phyloP scores from a whole-genome alignment of 495 filamentous ascomycete genomes.

The Aspergillus cavernicola region DNA sequence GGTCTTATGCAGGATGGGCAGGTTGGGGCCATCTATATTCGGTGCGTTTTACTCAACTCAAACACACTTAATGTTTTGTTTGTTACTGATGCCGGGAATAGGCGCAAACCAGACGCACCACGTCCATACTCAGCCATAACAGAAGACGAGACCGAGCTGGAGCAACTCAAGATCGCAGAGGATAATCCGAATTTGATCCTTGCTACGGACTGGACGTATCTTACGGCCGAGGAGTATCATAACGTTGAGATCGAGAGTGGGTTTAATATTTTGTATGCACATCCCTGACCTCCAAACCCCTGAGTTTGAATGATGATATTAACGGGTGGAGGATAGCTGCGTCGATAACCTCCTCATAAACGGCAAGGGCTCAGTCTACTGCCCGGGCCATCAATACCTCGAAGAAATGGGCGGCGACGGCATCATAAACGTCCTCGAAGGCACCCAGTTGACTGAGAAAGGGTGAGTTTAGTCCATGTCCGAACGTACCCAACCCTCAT shows the following conservation, averaged over 20 bases:
- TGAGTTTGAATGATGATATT: no score
- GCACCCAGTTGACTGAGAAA: constrained; percentile 44
- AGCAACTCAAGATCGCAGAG: constrained; percentile 39
- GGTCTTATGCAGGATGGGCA: constrained; percentile 50
- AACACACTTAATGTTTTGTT: not conserved
- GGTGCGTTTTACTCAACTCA: constrained; percentile 3
- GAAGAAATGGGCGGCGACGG: constrained; percentile 23
- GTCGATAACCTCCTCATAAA: constrained; percentile 51
- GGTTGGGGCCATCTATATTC: constrained; percentile 43
- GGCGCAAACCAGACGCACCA: constrained; percentile 27
- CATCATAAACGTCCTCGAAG: constrained; percentile 28
- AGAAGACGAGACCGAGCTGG: constrained; percentile 26
- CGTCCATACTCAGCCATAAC: constrained; percentile 41
- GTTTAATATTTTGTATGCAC: constrained; percentile 35
- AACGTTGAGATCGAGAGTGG: constrained; percentile 33
- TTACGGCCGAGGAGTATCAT: constrained; percentile 42
- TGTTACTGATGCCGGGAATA: constrained; percentile 5
- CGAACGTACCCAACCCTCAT: not conserved
- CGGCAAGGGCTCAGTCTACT: constrained; percentile 49
- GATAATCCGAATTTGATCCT: constrained; percentile 35
- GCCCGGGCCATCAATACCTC: constrained; percentile 37
- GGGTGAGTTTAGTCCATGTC: constrained; percentile 38
- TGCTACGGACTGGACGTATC: constrained; percentile 51
- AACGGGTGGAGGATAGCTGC: constrained; percentile 23
- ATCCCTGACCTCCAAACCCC: no score